Percentiles rank a stretch among this genome's conserved stretches.
These are phyloP conservation scores for Pichia inconspicua DNA, from an alignment of 1,139 yeast genomes.

Conservation along the genomic window DNA sequence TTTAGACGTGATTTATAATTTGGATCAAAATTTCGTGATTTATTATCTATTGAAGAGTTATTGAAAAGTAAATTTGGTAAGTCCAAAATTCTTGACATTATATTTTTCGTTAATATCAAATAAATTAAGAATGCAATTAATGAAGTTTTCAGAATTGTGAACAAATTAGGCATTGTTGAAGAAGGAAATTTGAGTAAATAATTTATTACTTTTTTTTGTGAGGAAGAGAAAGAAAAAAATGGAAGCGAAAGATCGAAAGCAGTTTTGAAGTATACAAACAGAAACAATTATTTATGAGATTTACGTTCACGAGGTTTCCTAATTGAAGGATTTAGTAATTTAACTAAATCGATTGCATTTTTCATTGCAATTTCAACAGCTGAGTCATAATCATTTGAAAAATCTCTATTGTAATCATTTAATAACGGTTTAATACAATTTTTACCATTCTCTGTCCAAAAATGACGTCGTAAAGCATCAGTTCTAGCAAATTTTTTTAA, in stretches of 20 bases:
- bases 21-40: conserved; percentile 12
- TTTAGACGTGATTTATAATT: conserved; percentile 15
- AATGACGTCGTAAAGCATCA: conserved; percentile 90
- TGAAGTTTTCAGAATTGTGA: background rate
- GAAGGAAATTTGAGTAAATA: background rate
- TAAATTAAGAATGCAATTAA: background rate
- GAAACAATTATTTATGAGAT: background rate
- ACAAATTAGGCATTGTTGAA: background rate
- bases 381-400: conserved; percentile 43
- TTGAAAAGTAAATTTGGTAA: conserved; percentile 10
- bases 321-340: background rate
- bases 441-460: conserved; percentile 88
- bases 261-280: too few relatives aligned
- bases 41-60: background rate
- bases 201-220: too few relatives aligned
- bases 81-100: background rate
- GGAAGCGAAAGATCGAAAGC: too few relatives aligned
- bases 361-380: conserved; percentile 14
- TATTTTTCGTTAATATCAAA: background rate
- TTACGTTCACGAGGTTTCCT: background rate
- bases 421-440: conserved; percentile 61
- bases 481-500: conserved; percentile 91
- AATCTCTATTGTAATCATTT: conserved; percentile 1
- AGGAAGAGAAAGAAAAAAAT: too few relatives aligned
- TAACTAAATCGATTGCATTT: conserved; percentile 6